Evolutionary conservation across 345 rosid genomes (phyloP).

Genomic region (Iberis pinnata): DNA sequence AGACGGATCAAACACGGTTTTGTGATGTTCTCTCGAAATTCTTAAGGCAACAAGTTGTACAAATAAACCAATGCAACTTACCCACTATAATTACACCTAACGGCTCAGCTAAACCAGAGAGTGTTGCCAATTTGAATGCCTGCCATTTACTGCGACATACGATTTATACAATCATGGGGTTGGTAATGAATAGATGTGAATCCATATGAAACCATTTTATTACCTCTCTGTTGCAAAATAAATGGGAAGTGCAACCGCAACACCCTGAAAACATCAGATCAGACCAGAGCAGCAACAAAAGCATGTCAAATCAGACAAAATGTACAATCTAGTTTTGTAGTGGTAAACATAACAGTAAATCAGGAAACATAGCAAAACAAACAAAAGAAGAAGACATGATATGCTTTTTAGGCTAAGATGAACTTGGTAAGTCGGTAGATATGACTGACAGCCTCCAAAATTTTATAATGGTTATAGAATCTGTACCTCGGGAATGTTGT

Average conservation of each 20-base stretch:
- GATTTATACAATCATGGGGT: too few species aligned
- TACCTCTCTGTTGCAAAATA: slow-evolving; percentile 98
- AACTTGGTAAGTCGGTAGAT: slow-evolving; percentile 7
- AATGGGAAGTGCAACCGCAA: slow-evolving; percentile 93
- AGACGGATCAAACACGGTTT: slow-evolving; percentile 5
- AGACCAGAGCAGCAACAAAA: slow-evolving; percentile 15
- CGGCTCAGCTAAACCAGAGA: slow-evolving; percentile 97
- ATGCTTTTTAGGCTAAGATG: slow-evolving; percentile 2
- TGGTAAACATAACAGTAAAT: slow-evolving; percentile 1
- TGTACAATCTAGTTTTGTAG: slow-evolving; percentile 1
- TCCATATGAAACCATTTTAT: slow-evolving; percentile 20
- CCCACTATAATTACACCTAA: slow-evolving; percentile 92
- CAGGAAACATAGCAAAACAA: slow-evolving; percentile 1
- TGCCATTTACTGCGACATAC: slow-evolving; percentile 85
- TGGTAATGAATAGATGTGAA: slow-evolving; percentile 1
- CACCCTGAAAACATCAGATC: slow-evolving; percentile 53
- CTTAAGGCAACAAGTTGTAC: background rate
- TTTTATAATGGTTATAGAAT: slow-evolving; percentile 13
- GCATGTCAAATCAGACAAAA: slow-evolving; percentile 14
- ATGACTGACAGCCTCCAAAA: slow-evolving; percentile 10
- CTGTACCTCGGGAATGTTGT: slow-evolving; percentile 94
- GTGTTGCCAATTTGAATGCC: slow-evolving; percentile 92
- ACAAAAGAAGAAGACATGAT: background rate
- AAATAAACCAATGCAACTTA: slow-evolving; percentile 30
- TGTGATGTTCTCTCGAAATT: background rate